Evolutionary conservation across 2,329 filamentous ascomycete genomes (phyloP).

Genomic region (Calonectria fujianensis): DNA sequence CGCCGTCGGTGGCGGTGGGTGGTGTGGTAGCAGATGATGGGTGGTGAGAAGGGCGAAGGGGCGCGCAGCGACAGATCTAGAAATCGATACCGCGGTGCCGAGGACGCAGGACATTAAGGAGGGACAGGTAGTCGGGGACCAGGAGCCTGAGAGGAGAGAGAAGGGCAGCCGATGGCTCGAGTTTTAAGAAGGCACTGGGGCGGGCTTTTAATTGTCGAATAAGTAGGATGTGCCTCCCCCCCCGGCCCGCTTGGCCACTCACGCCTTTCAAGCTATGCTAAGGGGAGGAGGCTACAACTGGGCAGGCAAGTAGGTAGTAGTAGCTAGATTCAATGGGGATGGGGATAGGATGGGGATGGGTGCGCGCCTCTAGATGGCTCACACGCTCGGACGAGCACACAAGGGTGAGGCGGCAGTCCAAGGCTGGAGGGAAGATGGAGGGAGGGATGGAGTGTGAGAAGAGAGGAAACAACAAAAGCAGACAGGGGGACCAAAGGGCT

Average conservation of each 20-base stretch:
- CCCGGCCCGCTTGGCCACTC: constrained; percentile 24
- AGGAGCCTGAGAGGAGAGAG: constrained; percentile 1
- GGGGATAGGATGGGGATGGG: constrained; percentile 22
- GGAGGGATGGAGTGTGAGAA: constrained; percentile 21
- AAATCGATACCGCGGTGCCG: background rate
- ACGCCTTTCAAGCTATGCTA: constrained; percentile 30
- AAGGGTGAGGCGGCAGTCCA: constrained; percentile 27
- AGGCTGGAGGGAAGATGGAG: constrained; percentile 26
- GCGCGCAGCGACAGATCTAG: background rate
- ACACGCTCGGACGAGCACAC: constrained; percentile 14
- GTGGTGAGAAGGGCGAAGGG: background rate
- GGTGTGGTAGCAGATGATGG: constrained; percentile 19
- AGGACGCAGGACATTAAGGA: constrained; percentile 11
- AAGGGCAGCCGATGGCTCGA: constrained; percentile 17
- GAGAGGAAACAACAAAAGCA: constrained; percentile 33
- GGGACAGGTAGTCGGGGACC: background rate
- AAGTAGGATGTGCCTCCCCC: constrained; percentile 23
- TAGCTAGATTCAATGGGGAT: constrained; percentile 17
- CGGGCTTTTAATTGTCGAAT: constrained; percentile 28
- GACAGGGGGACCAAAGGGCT: constrained; percentile 32
- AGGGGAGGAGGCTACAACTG: constrained; percentile 28
- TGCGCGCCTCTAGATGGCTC: constrained; percentile 30
- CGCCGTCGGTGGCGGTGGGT: constrained; percentile 20
- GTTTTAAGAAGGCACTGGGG: constrained; percentile 18
- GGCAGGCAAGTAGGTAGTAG: constrained; percentile 32